Evolutionary conservation across 345 rosid species (phyloP).

Genomic region (Cardamine resedifolia): DNA sequence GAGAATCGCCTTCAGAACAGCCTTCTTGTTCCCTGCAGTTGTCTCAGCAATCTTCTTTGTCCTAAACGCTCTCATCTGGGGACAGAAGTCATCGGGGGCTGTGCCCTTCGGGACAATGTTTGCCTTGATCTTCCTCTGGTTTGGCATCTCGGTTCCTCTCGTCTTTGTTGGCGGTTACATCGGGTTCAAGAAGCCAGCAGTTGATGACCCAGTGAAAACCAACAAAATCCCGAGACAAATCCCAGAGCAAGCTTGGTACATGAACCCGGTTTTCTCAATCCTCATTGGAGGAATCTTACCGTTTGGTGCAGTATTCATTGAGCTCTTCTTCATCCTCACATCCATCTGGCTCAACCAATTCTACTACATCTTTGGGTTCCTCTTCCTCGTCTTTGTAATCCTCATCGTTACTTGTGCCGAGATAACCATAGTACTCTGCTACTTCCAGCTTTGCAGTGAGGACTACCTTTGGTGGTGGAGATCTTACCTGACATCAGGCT

Average conservation of each 20-base stretch:
- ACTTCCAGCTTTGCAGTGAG: constrained; percentile 87
- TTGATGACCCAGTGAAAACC: constrained; percentile 83
- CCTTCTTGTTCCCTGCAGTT: constrained; percentile 65
- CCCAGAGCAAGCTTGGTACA: constrained; percentile 91
- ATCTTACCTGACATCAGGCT: constrained; percentile 80
- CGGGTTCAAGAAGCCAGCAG: constrained; percentile 74
- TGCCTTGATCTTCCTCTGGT: constrained; percentile 73
- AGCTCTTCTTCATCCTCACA: constrained; percentile 85
- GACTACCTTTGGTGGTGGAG: constrained; percentile 96
- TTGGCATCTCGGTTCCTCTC: constrained; percentile 82
- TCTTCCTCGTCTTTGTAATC: constrained; percentile 69
- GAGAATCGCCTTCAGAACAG: constrained; percentile 70
- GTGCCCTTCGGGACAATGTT: constrained; percentile 91
- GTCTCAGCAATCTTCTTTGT: constrained; percentile 71
- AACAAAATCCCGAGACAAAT: constrained; percentile 82
- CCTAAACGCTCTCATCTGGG: constrained; percentile 79
- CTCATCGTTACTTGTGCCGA: constrained; percentile 77
- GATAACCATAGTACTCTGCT: constrained; percentile 77
- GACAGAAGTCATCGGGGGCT: constrained; percentile 85
- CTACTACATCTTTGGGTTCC: constrained; percentile 89
- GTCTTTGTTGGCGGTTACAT: constrained; percentile 69
- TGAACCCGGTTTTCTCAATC: constrained; percentile 79
- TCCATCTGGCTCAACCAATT: constrained; percentile 91
- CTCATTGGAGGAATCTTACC: constrained; percentile 85
- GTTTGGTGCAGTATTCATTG: constrained; percentile 87